Percentiles rank a stretch among this genome's conserved stretches.
These are phyloP conservation scores for Tylopilus rubrobrunneus DNA, from an alignment of 768 basidiomycete genomes.

Conservation along the genomic window DNA sequence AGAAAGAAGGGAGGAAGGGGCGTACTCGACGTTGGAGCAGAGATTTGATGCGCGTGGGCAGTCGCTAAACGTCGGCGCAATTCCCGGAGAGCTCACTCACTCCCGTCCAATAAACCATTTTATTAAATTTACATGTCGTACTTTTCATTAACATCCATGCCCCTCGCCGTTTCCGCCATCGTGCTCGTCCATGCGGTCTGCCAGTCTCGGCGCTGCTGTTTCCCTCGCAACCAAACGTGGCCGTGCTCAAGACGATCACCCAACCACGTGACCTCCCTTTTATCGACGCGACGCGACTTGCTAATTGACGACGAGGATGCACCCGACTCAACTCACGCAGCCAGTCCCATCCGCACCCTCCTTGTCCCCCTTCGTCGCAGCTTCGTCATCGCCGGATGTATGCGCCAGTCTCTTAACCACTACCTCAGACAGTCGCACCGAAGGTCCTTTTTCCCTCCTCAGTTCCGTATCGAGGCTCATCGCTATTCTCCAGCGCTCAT, in stretches of 20 bases:
- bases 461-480: not conserved
- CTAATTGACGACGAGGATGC: conserved; percentile 8
- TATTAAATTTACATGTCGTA: not conserved
- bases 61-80: not conserved
- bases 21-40: not conserved
- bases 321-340: conserved; percentile 23
- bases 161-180: conserved; percentile 10
- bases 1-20: conserved; percentile 1
- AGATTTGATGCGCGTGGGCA: conserved; percentile 13
- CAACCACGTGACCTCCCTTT: conserved; percentile 11
- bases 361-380: conserved; percentile 4
- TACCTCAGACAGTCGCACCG: conserved; percentile 55
- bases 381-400: conserved; percentile 35
- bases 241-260: not conserved
- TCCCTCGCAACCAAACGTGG: conserved; percentile 10
- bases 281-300: conserved; percentile 8
- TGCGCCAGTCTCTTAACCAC: conserved; percentile 72
- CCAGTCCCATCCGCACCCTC: conserved; percentile 28
- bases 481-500: conserved; percentile 39
- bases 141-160: conserved; percentile 8
- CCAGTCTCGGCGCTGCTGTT: not conserved
- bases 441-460: conserved; percentile 41
- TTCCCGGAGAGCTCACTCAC: not conserved
- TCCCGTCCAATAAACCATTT: not conserved
- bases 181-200: conserved; percentile 6